Evolutionary conservation across 306 rosid species (phyloP).

Genomic region (Vigna nakashimae): DNA sequence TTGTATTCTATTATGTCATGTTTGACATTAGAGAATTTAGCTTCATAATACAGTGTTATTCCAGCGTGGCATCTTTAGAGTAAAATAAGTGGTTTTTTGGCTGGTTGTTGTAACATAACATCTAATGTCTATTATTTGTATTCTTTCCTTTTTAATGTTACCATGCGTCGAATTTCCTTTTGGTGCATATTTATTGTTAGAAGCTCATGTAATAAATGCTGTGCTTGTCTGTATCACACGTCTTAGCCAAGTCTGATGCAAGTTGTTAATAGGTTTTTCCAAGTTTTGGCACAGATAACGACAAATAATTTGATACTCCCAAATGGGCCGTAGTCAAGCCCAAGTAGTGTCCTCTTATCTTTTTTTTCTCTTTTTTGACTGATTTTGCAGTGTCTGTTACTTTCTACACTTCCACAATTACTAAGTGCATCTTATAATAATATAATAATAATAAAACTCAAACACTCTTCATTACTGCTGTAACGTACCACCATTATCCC

Average conservation of each 20-base stretch:
- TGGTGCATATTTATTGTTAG: neutral
- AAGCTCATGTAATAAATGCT: neutral
- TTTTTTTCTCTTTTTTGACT: too few species aligned
- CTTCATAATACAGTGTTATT: too few species aligned
- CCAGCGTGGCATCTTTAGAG: too few species aligned
- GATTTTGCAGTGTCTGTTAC: too few species aligned
- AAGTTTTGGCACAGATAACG: neutral
- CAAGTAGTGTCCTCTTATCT: neutral
- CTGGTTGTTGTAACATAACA: neutral
- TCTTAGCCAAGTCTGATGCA: neutral
- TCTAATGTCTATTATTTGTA: neutral
- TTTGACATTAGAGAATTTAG: too few species aligned
- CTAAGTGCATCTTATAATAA: too few species aligned
- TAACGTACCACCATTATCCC: too few species aligned
- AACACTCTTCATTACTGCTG: too few species aligned
- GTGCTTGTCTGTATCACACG: neutral
- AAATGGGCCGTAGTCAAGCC: constrained; percentile 14
- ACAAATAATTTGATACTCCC: neutral
- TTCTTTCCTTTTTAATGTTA: neutral
- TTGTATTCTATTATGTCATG: too few species aligned
- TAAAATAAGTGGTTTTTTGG: neutral
- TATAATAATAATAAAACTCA: too few species aligned
- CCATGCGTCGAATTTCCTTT: neutral
- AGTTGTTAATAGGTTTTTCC: constrained; percentile 2
- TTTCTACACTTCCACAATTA: too few species aligned